Base-by-base conservation (phyloP, 2,329 filamentous ascomycete genomes). In the Ampelomyces quisqualis region DNA sequence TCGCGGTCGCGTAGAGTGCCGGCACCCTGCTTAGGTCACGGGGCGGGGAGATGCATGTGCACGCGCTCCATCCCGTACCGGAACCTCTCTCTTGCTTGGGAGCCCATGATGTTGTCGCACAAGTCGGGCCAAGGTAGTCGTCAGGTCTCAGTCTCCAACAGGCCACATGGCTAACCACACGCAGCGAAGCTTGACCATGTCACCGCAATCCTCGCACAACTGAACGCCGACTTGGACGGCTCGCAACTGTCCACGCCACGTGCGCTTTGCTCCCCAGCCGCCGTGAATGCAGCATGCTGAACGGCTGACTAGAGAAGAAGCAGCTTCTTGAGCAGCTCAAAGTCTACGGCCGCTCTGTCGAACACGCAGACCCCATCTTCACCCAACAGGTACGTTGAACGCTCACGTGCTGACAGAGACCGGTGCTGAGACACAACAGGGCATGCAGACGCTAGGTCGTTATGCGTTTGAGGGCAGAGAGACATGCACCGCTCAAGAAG, bases 301-400 rank as follows among this genome's bases (percentile, higher is more conserved):
- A 22, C 5, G 17, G 0, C 4, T 7, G 15, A 11, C 10, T 48
- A 89, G 86, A 87, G 60, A 78, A 82, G 47, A 78, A 81, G 55
- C 69, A 75, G 7, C 63, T 70, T 11, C 71, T 84, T 14, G 69
- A 76, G 36, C 68, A 89, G 55, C 75, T 96, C 34, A 95, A 95
- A 68, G 74, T 90, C 21, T 80, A 87, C 58, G 86, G 90, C 5
- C 82, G 90, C 45, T 82, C 85, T 56, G 80, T 84, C 6, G 73
- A 72, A 20, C 77, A 88, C 68, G 83, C 90, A 19, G 85, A 85
- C 43, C 85, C 88, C 1, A 91, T 97, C 43, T 96, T 93, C 69
- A 85, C 86, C n/a, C 78, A 80, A 67, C 74, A 85, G 69, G 89
- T 86, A 75, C 51, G 74, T 47, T 35, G 33, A 29, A 11, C 26